Percentiles rank a stretch among this genome's conserved stretches.
Conservation (phyloP, 345 rosid species). For the Laguncularia racemosa region DNA sequence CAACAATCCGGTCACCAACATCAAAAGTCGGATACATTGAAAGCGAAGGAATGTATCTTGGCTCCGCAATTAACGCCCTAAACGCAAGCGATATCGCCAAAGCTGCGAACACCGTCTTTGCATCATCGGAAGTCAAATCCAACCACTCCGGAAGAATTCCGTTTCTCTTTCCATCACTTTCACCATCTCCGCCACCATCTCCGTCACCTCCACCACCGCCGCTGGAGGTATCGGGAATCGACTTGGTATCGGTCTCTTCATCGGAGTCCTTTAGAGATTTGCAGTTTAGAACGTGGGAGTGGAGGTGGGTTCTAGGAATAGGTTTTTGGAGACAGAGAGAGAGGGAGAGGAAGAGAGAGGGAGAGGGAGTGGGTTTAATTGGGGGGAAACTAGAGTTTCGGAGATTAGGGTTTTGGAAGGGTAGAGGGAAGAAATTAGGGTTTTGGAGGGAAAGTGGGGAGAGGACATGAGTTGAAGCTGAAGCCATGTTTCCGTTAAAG, state of each 20-base stretch:
- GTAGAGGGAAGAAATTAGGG: conserved; percentile 13
- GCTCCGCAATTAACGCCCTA: conserved; percentile 81
- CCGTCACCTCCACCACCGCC: conserved; percentile 38
- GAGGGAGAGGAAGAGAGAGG: conserved; percentile 11
- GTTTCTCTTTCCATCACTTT: conserved; percentile 16
- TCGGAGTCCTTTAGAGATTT: conserved; percentile 36
- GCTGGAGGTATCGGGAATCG: conserved; percentile 16
- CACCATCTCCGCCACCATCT: conserved; percentile 44
- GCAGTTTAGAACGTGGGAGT: conserved; percentile 9
- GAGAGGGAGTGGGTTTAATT: conserved; percentile 3
- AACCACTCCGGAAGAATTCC: conserved; percentile 82
- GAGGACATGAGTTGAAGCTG: too few relatives aligned
- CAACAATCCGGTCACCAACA: conserved; percentile 88
- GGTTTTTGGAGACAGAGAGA: conserved; percentile 7
- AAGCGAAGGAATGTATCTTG: conserved; percentile 91
- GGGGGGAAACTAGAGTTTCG: conserved; percentile 5
- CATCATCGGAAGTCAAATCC: conserved; percentile 64
- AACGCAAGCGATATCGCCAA: conserved; percentile 72
- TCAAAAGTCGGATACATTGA: conserved; percentile 99
- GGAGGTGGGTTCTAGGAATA: conserved; percentile 11
- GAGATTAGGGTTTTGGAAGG: conserved; percentile 11
- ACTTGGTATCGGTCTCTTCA: conserved; percentile 34
- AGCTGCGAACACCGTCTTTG: conserved; percentile 70
- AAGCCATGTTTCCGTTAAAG: too few relatives aligned
- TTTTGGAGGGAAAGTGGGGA: conserved; percentile 8